Evolutionary conservation across 73 alveolate species (phyloP).

Genomic region (Paramecium tetraurelia): DNA sequence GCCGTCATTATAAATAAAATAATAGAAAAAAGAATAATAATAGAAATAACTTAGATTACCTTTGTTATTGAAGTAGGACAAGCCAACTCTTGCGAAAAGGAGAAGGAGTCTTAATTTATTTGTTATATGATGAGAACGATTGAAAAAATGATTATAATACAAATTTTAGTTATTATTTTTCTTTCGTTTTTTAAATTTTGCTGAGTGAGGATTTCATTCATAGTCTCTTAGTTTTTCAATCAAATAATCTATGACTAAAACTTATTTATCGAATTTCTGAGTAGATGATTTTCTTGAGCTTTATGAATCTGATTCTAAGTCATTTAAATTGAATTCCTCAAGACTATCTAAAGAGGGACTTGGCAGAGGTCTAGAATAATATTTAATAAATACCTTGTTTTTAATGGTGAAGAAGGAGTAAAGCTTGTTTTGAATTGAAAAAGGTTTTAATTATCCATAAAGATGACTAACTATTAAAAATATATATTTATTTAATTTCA

Average conservation of each 20-base stretch:
- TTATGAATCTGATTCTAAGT: neutral
- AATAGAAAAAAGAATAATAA: neutral
- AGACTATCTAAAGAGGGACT: conserved; percentile 9
- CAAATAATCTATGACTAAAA: neutral
- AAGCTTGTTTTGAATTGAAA: neutral
- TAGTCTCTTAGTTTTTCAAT: neutral
- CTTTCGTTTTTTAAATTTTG: neutral
- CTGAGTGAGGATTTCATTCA: neutral
- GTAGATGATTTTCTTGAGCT: neutral
- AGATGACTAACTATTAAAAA: neutral
- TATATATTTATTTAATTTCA: conserved; percentile 14
- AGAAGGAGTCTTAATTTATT: neutral
- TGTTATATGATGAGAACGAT: neutral
- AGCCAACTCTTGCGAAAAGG: neutral
- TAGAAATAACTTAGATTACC: neutral
- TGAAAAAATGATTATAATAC: neutral
- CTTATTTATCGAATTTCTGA: neutral
- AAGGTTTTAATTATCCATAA: neutral
- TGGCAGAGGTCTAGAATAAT: neutral
- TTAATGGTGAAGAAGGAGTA: conserved; percentile 25
- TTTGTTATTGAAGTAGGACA: neutral
- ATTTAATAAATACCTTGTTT: neutral
- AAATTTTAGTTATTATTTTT: neutral
- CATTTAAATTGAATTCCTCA: neutral
- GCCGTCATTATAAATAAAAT: neutral